A percentile compares a stretch with the other conserved stretches of the same genome.
Evolutionary conservation across 371 early-diverging fungal species (phyloP).

Genomic region (Mucor circinelloides): DNA sequence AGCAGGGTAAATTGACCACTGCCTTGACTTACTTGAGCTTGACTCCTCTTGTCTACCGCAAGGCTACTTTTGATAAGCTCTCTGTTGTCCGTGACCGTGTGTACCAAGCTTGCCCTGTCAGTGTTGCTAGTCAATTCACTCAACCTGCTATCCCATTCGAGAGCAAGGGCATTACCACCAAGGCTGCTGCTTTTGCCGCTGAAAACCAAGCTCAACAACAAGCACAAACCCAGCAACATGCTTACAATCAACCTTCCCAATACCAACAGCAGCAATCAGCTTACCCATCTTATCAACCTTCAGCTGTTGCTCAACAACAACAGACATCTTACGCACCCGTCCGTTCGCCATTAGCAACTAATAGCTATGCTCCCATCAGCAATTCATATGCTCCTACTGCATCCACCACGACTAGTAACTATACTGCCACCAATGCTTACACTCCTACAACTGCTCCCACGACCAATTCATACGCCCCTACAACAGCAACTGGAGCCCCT

Average conservation of each 20-base stretch:
- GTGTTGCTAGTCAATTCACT: conserved; percentile 38
- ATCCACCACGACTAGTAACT: conserved; percentile 8
- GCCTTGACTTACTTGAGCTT: conserved; percentile 79
- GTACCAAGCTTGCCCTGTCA: conserved; percentile 60
- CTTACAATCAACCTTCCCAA: conserved; percentile 10
- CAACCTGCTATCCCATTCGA: conserved; percentile 74
- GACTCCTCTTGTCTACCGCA: conserved; percentile 69
- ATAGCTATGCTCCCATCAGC: conserved; percentile 16
- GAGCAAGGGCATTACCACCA: conserved; percentile 45
- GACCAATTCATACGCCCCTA: conserved; percentile 7
- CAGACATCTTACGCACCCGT: conserved; percentile 11
- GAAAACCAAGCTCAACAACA: conserved; percentile 10
- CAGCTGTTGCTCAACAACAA: not conserved
- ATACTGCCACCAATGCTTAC: conserved; percentile 16
- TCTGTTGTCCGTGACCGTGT: conserved; percentile 79
- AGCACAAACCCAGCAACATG: conserved; percentile 4
- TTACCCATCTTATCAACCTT: conserved; percentile 4
- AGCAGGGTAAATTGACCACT: conserved; percentile 74
- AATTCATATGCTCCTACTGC: conserved; percentile 29
- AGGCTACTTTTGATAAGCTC: conserved; percentile 47
- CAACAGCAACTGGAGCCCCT: conserved; percentile 18
- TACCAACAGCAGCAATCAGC: conserved; percentile 8
- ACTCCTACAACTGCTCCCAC: conserved; percentile 10
- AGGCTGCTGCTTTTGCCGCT: conserved; percentile 12
- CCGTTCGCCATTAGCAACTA: conserved; percentile 9